These are phyloP conservation scores for Haematococcus lacustris DNA, from an alignment of 139 green algal genomes.

Conservation along the genomic window DNA sequence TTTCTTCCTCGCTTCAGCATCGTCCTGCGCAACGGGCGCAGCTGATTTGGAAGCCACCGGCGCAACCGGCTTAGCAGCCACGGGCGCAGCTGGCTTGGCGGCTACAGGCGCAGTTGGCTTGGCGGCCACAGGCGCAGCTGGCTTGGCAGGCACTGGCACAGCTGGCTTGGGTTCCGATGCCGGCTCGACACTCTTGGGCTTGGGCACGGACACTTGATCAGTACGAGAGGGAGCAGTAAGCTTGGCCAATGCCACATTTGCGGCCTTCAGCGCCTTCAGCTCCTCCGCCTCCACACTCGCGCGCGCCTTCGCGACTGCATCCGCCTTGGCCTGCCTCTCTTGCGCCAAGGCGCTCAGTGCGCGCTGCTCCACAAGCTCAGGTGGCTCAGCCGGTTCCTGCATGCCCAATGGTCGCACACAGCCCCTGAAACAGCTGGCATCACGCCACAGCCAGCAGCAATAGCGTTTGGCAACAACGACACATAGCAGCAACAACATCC, in stretches of 20 bases:
- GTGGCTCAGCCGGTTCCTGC: conserved; percentile 2
- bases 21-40: background rate
- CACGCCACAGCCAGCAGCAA: no score
- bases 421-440: no score
- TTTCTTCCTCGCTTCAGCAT: conserved; percentile 2
- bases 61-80: background rate
- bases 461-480: no score
- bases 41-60: background rate
- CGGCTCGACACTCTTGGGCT: background rate
- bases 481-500: no score
- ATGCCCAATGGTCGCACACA: no score
- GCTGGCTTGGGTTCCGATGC: conserved; percentile 4
- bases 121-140: no score
- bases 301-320: conserved; percentile 2
- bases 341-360: conserved; percentile 4
- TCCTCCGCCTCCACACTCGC: background rate
- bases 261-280: background rate
- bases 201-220: background rate
- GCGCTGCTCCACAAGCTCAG: background rate
- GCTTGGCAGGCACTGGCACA: background rate
- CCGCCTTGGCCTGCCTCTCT: conserved; percentile 4
- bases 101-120: conserved; percentile 6
- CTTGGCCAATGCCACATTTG: background rate
- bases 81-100: background rate
- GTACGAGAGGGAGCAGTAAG: background rate